Evolutionary conservation across 2,329 filamentous ascomycete species (phyloP), one percentile per base, ranked within the genome.

Genomic region (Diaporthe capsici): DNA sequence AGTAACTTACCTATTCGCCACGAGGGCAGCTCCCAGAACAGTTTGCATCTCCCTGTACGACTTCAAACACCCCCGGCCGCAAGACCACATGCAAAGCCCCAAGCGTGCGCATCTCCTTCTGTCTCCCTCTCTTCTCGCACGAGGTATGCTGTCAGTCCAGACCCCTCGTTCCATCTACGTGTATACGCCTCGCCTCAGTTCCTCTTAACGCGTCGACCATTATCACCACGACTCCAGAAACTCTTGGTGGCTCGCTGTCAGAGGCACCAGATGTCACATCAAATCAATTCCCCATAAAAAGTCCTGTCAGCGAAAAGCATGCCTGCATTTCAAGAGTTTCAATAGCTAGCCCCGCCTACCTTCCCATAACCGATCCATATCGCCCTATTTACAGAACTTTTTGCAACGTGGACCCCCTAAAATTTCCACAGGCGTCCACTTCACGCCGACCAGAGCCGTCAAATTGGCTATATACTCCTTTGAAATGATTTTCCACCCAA

Each of bases 281-380:
- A 39, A 15, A 4, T 25, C 31, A 42, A 42, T 20, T 7, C 63
- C 28, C 5, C 20, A n/a, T 25, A 13, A 34, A 22, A 28, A 20
- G n/a, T 22, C n/a, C 51, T 53, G n/a, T n/a, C 49, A 55, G 47
- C 20, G 49, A 22, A 70, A 70, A 22, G 34, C 49, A 22, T 28
- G 17, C 22, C 34, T 70, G 65, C 22, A 44, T 47, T 55, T 47
- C 44, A 55, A 31, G 39, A 61, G 22, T 55, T 55, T 65, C 58
- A 31, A 44, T 37, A 49, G 47, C 58, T 73, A 44, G 37, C 34
- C 71, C 58, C 34, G 49, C 58, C 58, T 65, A 49, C 47, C 58
- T 73, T 53, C 71, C 71, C 39, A 25, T 25, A 39, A 37, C 31
- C 44, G 10, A 34, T 22, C 61, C 61, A 51, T 31, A n/a, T 28